Evolutionary conservation across 495 filamentous ascomycete genomes (phyloP).

Genomic region (Tuber magnatum): DNA sequence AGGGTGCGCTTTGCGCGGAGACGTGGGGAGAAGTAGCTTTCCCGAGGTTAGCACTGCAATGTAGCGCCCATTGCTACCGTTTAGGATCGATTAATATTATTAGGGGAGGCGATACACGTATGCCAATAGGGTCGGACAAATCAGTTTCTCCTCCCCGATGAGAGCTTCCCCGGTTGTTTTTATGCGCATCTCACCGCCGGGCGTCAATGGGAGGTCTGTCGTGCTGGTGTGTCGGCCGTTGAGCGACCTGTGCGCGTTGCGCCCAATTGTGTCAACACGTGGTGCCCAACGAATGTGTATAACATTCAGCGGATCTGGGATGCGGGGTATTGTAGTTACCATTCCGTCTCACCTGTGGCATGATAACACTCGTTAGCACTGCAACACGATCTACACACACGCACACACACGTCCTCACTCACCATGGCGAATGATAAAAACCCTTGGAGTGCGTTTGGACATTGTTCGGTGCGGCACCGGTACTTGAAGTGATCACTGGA

Average conservation of each 20-base stretch:
- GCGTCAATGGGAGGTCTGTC: slow-evolving; percentile 78
- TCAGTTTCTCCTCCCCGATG: slow-evolving; percentile 75
- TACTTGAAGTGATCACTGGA: background rate
- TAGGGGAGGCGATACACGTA: slow-evolving; percentile 50
- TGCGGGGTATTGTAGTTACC: slow-evolving; percentile 13
- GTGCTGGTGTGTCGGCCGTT: slow-evolving; percentile 82
- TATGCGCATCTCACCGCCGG: slow-evolving; percentile 78
- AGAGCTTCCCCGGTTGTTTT: slow-evolving; percentile 75
- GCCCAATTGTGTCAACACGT: slow-evolving; percentile 6
- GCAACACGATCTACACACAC: background rate
- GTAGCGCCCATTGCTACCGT: slow-evolving; percentile 4
- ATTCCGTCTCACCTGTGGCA: slow-evolving; percentile 24
- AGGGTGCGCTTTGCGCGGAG: slow-evolving; percentile 83
- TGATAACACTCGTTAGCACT: background rate
- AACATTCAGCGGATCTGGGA: background rate
- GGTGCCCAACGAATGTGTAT: background rate
- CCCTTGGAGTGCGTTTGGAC: slow-evolving; percentile 19
- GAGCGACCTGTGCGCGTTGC: slow-evolving; percentile 55
- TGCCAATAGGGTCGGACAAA: slow-evolving; percentile 74
- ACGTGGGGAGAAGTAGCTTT: slow-evolving; percentile 73
- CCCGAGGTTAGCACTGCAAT: background rate
- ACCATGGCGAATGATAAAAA: slow-evolving; percentile 34
- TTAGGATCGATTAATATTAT: background rate
- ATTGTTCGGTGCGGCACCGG: background rate
- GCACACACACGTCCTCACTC: background rate